Percentiles rank a stretch among this genome's conserved stretches.
These are phyloP conservation scores for Ambrosiella cleistominuta DNA, from an alignment of 2,329 filamentous ascomycete species.

Conservation along the genomic window DNA sequence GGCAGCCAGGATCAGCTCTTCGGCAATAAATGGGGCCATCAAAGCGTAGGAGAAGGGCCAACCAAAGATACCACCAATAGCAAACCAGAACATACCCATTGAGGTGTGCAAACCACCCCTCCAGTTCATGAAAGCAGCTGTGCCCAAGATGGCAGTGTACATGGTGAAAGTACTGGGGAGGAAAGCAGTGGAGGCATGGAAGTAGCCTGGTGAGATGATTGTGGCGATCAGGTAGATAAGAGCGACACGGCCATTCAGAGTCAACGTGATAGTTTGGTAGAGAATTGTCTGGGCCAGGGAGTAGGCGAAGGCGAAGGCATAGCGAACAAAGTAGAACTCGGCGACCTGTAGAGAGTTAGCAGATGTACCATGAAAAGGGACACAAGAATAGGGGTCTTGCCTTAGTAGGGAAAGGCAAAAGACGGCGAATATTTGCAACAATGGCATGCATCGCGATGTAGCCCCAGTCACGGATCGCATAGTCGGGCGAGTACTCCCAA, in stretches of 20 bases:
- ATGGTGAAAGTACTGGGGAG: constrained; percentile 93
- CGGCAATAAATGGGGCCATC: constrained; percentile 59
- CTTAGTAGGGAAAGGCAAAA: constrained; percentile 46
- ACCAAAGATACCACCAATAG: constrained; percentile 64
- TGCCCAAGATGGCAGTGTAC: constrained; percentile 77
- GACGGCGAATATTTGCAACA: constrained; percentile 45
- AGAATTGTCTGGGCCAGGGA: constrained; percentile 68
- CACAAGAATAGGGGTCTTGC: constrained; percentile 18
- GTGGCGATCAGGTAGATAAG: constrained; percentile 67
- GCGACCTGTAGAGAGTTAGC: constrained; percentile 25
- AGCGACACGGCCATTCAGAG: constrained; percentile 67
- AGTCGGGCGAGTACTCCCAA: constrained; percentile 95
- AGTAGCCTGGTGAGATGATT: constrained; percentile 74
- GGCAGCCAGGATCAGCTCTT: constrained; percentile 47
- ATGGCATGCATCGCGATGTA: constrained; percentile 69
- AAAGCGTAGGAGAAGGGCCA: constrained; percentile 90
- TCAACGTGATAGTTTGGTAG: constrained; percentile 58
- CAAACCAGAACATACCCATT: constrained; percentile 79
- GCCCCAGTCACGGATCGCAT: constrained; percentile 86
- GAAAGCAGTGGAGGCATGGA: constrained; percentile 73
- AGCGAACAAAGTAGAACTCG: constrained; percentile 80
- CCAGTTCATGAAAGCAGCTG: constrained; percentile 84
- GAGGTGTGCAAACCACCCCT: constrained; percentile 61
- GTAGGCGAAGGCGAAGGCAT: constrained; percentile 56
- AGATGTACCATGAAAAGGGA: background rate